Conservation (phyloP, 2,329 filamentous ascomycete genomes). For the Raffaelea albimanens region DNA sequence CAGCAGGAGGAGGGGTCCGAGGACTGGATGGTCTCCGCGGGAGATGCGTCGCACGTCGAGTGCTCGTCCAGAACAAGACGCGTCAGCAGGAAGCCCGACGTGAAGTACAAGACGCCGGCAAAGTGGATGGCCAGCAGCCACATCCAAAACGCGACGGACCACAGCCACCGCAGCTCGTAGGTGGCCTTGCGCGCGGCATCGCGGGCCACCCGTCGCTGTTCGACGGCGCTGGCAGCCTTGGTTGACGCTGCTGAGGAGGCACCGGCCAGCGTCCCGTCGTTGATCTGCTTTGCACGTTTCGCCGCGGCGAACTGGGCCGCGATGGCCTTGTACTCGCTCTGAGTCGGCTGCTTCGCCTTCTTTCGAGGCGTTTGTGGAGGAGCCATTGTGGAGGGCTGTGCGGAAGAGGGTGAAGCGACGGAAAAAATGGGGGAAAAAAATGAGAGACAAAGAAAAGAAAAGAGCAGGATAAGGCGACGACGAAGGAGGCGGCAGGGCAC, state of each 20-base stretch:
- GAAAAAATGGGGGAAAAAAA: neutral
- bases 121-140: constrained; percentile 67
- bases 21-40: too few relatives aligned
- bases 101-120: constrained; percentile 83
- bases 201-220: constrained; percentile 35
- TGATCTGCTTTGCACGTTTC: constrained; percentile 36
- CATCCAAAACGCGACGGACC: constrained; percentile 58
- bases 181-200: constrained; percentile 37
- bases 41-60: constrained; percentile 60
- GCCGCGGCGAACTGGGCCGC: constrained; percentile 44
- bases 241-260: constrained; percentile 16
- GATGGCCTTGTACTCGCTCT: constrained; percentile 40
- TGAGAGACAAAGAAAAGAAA: constrained; percentile 3
- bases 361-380: constrained; percentile 15
- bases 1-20: too few relatives aligned
- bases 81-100: constrained; percentile 87
- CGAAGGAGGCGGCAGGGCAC: neutral
- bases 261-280: constrained; percentile 21
- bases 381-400: constrained; percentile 6
- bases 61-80: constrained; percentile 70
- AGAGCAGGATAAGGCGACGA: constrained; percentile 1
- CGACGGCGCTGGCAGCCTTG: constrained; percentile 26
- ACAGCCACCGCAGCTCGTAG: constrained; percentile 45
- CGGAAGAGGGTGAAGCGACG: neutral
- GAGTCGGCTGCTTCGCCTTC: constrained; percentile 10